Evolutionary conservation across 2,329 filamentous ascomycete genomes (phyloP).

Genomic region (Pezicula radicicola): DNA sequence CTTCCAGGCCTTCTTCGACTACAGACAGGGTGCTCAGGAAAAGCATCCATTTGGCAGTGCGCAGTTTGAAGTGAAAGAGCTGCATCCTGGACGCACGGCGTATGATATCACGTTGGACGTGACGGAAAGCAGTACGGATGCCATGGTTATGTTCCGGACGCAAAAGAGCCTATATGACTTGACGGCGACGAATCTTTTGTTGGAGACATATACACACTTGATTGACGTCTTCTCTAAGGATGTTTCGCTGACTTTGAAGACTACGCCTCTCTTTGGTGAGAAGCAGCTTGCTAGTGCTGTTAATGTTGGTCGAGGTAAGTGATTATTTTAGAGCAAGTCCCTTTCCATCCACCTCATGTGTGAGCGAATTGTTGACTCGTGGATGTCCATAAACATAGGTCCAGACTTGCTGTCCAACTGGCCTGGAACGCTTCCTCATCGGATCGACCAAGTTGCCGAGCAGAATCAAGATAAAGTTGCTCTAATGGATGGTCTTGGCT

Average conservation of each 20-base stretch:
- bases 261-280: background rate
- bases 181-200: conserved; percentile 2
- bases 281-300: background rate
- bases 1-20: conserved; percentile 39
- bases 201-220: background rate
- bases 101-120: conserved; percentile 21
- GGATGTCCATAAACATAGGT: no score
- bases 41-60: conserved; percentile 22
- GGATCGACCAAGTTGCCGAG: conserved; percentile 10
- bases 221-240: background rate
- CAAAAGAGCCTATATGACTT: conserved; percentile 10
- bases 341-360: background rate
- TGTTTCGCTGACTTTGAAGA: background rate
- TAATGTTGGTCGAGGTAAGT: background rate
- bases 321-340: no score
- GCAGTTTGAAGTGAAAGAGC: conserved; percentile 13
- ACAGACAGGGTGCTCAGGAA: conserved; percentile 32
- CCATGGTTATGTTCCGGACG: conserved; percentile 1
- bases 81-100: conserved; percentile 14
- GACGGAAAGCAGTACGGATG: conserved; percentile 1
- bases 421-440: conserved; percentile 14
- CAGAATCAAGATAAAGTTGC: conserved; percentile 4
- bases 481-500: conserved; percentile 9
- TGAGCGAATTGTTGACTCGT: no score
- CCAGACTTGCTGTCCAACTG: conserved; percentile 9